Conservation (phyloP, 768 basidiomycete genomes). For the Boletus reticulatus region DNA sequence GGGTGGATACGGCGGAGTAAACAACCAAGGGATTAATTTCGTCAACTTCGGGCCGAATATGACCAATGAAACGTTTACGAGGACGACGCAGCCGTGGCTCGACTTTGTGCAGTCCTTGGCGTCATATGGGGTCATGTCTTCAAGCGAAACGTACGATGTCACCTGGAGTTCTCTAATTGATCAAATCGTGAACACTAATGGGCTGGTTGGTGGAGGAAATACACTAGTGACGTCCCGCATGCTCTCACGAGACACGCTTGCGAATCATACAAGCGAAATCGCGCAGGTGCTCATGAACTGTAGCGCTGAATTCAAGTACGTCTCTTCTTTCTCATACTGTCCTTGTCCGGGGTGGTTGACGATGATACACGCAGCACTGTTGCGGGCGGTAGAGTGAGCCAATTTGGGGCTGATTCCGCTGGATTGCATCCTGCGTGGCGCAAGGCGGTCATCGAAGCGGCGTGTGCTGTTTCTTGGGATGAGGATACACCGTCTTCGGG, state of each 20-base stretch:
- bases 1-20: conserved; percentile 36
- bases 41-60: conserved; percentile 35
- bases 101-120: conserved; percentile 16
- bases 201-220: conserved; percentile 20
- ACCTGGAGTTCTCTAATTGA: background rate
- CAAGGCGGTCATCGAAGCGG: conserved; percentile 27
- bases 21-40: conserved; percentile 8
- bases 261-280: conserved; percentile 21
- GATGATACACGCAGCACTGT: conserved; percentile 33
- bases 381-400: conserved; percentile 43
- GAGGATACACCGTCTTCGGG: conserved; percentile 15
- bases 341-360: background rate
- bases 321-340: background rate
- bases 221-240: conserved; percentile 26
- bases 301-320: background rate
- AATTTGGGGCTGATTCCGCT: conserved; percentile 34
- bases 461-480: conserved; percentile 10
- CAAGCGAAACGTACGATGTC: background rate
- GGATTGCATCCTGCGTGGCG: conserved; percentile 52
- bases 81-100: conserved; percentile 36
- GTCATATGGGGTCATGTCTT: conserved; percentile 4
- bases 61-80: conserved; percentile 33
- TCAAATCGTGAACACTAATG: background rate
- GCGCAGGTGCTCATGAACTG: conserved; percentile 19
- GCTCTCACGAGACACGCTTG: conserved; percentile 29